Conservation (phyloP, 2,329 filamentous ascomycete genomes). For the Paracoccidioides lutzii region DNA sequence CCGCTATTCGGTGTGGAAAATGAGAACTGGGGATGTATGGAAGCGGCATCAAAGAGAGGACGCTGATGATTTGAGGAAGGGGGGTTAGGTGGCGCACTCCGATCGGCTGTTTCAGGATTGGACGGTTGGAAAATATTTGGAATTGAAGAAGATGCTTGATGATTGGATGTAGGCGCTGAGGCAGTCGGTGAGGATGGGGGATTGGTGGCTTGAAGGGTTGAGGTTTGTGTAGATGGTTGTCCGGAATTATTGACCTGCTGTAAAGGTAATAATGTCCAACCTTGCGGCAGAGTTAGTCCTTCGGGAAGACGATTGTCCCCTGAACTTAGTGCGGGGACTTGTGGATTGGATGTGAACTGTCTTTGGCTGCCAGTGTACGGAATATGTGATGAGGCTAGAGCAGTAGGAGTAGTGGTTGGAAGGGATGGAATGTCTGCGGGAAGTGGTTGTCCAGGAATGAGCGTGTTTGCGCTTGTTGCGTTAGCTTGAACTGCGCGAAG, state of each 20-base stretch:
- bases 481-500: slow-evolving; percentile 42
- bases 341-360: slow-evolving; percentile 20
- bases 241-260: slow-evolving; percentile 18
- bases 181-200: background rate
- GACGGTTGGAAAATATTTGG: background rate
- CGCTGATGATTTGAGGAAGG: background rate
- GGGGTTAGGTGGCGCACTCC: background rate
- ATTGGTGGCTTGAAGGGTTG: background rate
- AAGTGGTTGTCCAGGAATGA: background rate
- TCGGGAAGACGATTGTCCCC: slow-evolving; percentile 38
- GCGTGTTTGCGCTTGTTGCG: slow-evolving; percentile 4
- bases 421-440: slow-evolving; percentile 2
- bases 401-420: slow-evolving; percentile 3
- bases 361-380: slow-evolving; percentile 14
- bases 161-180: background rate
- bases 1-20: background rate
- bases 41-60: background rate
- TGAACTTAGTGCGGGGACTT: slow-evolving; percentile 22
- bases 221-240: background rate
- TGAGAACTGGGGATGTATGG: background rate
- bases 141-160: background rate
- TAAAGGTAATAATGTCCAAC: slow-evolving; percentile 39
- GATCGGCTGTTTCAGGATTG: background rate
- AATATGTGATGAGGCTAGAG: slow-evolving; percentile 7
- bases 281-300: slow-evolving; percentile 40